Evolutionary conservation across 2,329 filamentous ascomycete species (phyloP), one percentile per base, ranked within the genome.

Genomic region (Colletotrichum graminicola): DNA sequence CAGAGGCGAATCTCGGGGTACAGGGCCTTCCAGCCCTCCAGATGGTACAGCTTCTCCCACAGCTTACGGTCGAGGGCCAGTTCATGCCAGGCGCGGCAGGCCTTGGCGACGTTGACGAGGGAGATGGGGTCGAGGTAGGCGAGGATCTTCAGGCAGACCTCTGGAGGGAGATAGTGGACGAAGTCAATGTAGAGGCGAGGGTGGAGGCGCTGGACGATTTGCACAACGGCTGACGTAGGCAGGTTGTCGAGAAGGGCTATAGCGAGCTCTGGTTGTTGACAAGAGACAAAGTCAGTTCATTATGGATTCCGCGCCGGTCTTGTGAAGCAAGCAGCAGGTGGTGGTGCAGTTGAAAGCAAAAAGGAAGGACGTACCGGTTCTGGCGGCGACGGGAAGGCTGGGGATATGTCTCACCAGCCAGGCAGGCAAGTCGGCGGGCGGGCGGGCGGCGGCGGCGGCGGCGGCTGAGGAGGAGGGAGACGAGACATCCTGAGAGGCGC

Each of bases 171-270:
- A 76, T 94, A 91, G 74, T 90, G 85, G 52, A 97, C 90, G 66
- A 97, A 97, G 82, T 99, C 94, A 82, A 98, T 95, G 81, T 98
- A 95, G 3, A 98, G 90, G 63, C 95, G 88, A 5, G 94, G 93
- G 73, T 91, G 93, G 23, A 97, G 84, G 74, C 92, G 89, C 66
- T 95, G 89, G 57, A 97, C 93, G 64, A 98, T 93, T 55, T 92
- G 87, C 61, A 92, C 91, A 71, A 98, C 91, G 65, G 91, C 89
- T 8, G 93, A 93, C 0, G 94, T 97, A 23, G 93, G 93, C 36
- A 98, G 86, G 67, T 92, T 91, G 70, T 92, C 89, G 66, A 98
- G 86, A 32, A 97, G 87, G 56, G 89, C 87, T 82, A 95, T 94
- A 51, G 93, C 92, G 75, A 97, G 89, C 79, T 95, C 94, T 97